Conservation (phyloP, 208 protist species). For the Trypanosoma melophagium region DNA sequence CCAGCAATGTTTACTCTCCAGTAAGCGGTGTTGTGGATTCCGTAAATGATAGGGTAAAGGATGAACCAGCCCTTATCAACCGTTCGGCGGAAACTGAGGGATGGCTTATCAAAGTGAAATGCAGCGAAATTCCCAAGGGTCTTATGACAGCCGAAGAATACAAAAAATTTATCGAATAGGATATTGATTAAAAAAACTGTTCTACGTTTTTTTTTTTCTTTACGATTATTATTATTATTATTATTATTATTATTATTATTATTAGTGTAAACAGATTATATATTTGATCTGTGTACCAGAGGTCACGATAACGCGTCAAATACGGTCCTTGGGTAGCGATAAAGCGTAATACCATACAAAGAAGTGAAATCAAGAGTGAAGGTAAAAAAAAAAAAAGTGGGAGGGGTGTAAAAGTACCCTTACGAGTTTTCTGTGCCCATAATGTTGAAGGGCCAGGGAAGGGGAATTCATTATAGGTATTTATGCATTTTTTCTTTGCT, state of each 20-base stretch:
- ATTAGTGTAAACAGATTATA: no score
- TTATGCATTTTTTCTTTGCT: no score
- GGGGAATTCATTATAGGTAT: no score
- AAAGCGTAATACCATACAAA: no score
- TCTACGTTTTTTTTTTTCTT: background rate
- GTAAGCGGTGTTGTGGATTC: conserved; percentile 75
- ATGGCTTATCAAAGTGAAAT: conserved; percentile 89
- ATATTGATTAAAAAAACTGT: background rate
- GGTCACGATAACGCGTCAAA: no score
- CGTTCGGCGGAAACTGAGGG: conserved; percentile 82
- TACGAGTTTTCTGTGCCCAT: no score
- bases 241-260: no score
- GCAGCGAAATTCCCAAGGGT: conserved; percentile 60
- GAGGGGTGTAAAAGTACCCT: background rate
- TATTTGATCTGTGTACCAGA: no score
- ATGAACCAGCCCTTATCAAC: conserved; percentile 87
- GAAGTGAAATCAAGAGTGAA: no score
- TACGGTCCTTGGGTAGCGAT: no score
- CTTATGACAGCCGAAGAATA: conserved; percentile 84
- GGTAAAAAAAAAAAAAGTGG: background rate
- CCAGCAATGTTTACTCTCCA: conserved; percentile 89
- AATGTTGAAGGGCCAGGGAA: no score
- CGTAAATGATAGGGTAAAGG: conserved; percentile 86
- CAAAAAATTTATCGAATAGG: conserved; percentile 86
- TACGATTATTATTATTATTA: background rate